Base-by-base conservation (phyloP, 2,329 filamentous ascomycete species). In the Ophiostoma australiae region DNA sequence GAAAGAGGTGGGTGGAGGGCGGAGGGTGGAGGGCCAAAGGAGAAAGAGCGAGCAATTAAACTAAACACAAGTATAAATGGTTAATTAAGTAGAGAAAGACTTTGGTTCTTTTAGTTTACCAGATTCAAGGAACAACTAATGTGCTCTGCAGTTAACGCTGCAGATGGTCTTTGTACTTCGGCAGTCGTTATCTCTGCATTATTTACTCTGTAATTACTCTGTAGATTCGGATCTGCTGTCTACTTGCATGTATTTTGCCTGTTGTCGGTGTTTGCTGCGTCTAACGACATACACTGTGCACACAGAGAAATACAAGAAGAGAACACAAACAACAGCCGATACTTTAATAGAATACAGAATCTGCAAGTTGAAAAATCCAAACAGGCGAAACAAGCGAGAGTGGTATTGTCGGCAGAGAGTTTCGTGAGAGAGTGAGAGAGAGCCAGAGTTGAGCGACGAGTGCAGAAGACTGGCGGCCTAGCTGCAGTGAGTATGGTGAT, bases 1-100 rank as follows among this genome's bases (percentile, higher is more conserved):
- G 58, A 33, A 23, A n/a, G 20, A 27, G 20, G 17, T n/a, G 48
- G 55, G 55, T n/a, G 55, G 23, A 23, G 52, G n/a, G 55, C 23
- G 55, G 55, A 61, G 23, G 55, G 15, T 10, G 55, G 31, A 8
- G 55, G 31, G 27, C 48, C 6, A 63, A 63, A 63, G 58, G 13
- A 23, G 55, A 61, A 63, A 63, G 58, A 61, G 55, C 23, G 27
- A 63, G 58, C 44, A 3, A 58, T 13, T 63, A 33, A 63, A 63
- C 6, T 63, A 33, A 63, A 33, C 17, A 13, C 58, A 33, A 63
- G 15, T 33, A 33, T 33, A 33, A 63, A 63, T 33, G 27, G 15
- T 4, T 10, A 31, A 58, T 7, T 58, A 58, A 58, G 52, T 58
- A 27, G 23, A 58, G 52, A 58, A 58, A 58, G 44, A 52, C 13